Base-by-base conservation (phyloP, 345 rosid genomes). In the Aquilaria malaccensis region DNA sequence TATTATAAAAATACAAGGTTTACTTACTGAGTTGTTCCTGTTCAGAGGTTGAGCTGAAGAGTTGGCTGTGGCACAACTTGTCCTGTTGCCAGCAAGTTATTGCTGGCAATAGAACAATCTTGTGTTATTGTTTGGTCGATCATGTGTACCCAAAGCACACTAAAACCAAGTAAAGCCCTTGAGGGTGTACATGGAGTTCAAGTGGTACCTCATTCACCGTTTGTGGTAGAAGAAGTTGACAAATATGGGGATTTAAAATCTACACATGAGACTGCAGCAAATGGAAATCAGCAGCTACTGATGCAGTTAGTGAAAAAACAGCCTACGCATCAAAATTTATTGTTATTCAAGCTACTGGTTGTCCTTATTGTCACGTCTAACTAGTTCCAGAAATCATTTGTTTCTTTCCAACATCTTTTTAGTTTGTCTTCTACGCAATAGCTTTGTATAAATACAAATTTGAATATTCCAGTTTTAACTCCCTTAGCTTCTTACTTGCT, bases 171-270 rank as follows among this genome's bases (percentile, higher is more conserved):
- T 61, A 87, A 70, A 58, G 79, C 84, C 80, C 77, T 94, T 29
- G 87, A 88, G 61, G 81, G 89, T 72, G 76, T 90, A 51, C 92
- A 79, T 67, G 95, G 97, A 31, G 78, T 94, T 52, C 96, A 77
- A 63, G 84, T 89, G 22, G 68, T 76, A 33, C 83, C 91, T 67
- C 91, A 80, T 64, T 80, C 89, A 0, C 95, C 97, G 12, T 94
- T 90, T 72, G 64, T 72, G 29, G 58, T 70, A 32, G 77, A 79
- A 65, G 79, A 75, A 55, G 81, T 81, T 30, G 45, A 70, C 62
- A 83, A 80, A 65, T 65, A 76, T 12, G 79, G 79, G 65, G 85
- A 69, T 32, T 77, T 77, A 63, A 58, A 67, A 31, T 74, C 85
- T 55, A 61, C 72, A 51, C 61, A 61, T 65, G 76, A 73, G 64